Percentiles rank a stretch among this genome's conserved stretches.
Conservation (phyloP, 306 rosid species). For the Bauhinia variegata region DNA sequence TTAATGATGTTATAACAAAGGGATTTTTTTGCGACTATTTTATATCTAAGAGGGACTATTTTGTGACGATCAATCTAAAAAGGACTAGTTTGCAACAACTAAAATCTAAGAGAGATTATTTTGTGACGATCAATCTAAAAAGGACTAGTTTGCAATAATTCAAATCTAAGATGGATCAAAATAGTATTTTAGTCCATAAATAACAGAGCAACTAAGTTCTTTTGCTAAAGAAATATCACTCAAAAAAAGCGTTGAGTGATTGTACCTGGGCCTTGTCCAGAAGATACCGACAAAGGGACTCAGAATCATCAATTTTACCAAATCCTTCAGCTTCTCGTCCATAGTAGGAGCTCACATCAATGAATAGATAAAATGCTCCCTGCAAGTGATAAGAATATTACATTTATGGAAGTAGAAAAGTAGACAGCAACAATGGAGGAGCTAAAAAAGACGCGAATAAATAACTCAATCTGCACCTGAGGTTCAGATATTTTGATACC, state of each 20-base stretch:
- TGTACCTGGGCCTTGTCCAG: slow-evolving; percentile 89
- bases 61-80: too few species aligned
- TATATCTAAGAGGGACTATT: too few species aligned
- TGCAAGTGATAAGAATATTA: slow-evolving; percentile 36
- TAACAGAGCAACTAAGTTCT: not conserved
- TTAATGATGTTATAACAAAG: too few species aligned
- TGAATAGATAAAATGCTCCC: slow-evolving; percentile 98
- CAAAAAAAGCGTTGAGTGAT: not conserved
- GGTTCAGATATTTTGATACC: slow-evolving; percentile 91
- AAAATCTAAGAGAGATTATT: too few species aligned
- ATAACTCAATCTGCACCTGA: slow-evolving; percentile 49
- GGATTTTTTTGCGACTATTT: too few species aligned
- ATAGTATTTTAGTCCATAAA: too few species aligned
- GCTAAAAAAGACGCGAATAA: slow-evolving; percentile 26
- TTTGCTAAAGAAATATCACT: not conserved
- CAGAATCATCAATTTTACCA: slow-evolving; percentile 78
- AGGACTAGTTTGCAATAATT: too few species aligned
- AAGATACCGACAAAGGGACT: slow-evolving; percentile 80
- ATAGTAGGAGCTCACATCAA: slow-evolving; percentile 84
- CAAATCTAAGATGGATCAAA: too few species aligned
- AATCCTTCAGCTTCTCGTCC: slow-evolving; percentile 86
- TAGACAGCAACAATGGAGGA: too few species aligned
- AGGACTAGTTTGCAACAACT: too few species aligned
- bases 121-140: too few species aligned
- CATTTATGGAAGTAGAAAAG: slow-evolving; percentile 10